Percentiles rank a stretch among this genome's conserved stretches.
Evolutionary conservation across 2,329 filamentous ascomycete species (phyloP).

Genomic region (Neurospora sp.): DNA sequence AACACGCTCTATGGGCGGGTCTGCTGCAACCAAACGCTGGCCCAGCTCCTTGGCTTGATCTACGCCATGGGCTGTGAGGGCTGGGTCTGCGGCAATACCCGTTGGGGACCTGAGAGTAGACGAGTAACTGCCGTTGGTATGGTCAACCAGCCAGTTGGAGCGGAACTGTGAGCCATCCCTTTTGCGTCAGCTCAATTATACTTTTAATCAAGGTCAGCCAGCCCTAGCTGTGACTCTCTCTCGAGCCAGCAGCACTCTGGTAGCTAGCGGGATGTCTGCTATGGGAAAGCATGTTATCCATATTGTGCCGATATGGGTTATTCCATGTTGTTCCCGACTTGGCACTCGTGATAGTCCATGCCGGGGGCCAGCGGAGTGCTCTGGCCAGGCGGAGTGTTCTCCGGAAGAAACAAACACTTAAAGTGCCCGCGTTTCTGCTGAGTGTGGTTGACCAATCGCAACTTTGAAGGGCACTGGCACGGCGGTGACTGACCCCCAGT

Average conservation of each 20-base stretch:
- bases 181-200: neutral
- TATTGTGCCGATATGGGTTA: neutral
- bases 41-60: constrained; percentile 73
- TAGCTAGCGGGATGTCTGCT: neutral
- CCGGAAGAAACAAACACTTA: neutral
- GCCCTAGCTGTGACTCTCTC: neutral
- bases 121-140: constrained; percentile 67
- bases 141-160: constrained; percentile 79
- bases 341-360: neutral
- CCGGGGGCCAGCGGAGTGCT: neutral
- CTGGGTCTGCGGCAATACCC: constrained; percentile 77
- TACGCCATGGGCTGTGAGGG: constrained; percentile 78
- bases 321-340: neutral
- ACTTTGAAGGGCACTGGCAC: neutral
- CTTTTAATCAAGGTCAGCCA: neutral
- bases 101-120: constrained; percentile 70
- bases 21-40: constrained; percentile 47
- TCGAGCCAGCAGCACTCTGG: neutral
- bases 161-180: constrained; percentile 54
- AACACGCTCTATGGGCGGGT: constrained; percentile 61
- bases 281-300: neutral
- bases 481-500: neutral
- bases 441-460: neutral
- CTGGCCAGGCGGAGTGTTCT: neutral
- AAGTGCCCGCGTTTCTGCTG: too few species aligned